These are phyloP conservation scores for Arbutus unedo DNA, from an alignment of 148 eudicot species.

Conservation along the genomic window DNA sequence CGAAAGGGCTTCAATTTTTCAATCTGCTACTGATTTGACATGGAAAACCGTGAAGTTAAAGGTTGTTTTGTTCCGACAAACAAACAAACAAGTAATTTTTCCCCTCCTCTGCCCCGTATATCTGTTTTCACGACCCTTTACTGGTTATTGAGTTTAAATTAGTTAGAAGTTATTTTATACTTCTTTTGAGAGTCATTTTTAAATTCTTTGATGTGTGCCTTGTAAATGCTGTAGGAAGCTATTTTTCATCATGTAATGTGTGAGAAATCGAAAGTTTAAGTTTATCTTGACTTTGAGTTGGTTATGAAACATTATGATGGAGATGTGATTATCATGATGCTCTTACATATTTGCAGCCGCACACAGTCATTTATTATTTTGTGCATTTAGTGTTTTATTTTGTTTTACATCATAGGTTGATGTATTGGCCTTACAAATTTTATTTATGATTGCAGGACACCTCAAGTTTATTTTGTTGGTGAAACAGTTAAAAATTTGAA, in stretches of 20 bases:
- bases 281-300: background rate
- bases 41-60: background rate
- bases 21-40: background rate
- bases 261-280: background rate
- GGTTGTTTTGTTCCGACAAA: background rate
- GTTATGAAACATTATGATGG: background rate
- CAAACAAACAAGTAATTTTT: background rate
- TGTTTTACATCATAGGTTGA: background rate
- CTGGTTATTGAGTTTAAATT: background rate
- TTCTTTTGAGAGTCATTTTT: background rate
- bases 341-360: background rate
- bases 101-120: background rate
- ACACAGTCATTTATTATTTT: too few species aligned
- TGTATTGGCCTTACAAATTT: background rate
- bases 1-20: background rate
- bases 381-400: too few species aligned
- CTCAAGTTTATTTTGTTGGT: conserved; percentile 62
- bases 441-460: conserved; percentile 57
- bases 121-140: background rate
- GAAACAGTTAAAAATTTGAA: conserved; percentile 64
- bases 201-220: background rate
- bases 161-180: background rate
- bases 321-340: conserved; percentile 3
- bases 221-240: background rate
- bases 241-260: background rate